Evolutionary conservation across 139 green algal species (phyloP).

Genomic region (Closterium sp.): DNA sequence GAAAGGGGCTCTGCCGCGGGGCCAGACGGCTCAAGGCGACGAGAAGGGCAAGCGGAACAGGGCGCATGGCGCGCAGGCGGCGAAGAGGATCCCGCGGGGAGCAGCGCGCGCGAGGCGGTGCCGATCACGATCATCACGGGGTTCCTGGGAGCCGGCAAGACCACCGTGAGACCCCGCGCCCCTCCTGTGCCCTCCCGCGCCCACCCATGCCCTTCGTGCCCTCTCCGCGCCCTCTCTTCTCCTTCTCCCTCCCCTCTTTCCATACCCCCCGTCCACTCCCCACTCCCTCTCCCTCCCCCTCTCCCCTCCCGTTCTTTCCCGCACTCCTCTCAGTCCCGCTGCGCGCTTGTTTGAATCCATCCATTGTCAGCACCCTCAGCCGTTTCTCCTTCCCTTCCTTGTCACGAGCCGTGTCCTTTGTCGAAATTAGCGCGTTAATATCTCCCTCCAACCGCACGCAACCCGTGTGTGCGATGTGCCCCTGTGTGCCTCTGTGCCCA

Average conservation of each 20-base stretch:
- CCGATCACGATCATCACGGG: constrained; percentile 63
- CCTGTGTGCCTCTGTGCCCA: neutral
- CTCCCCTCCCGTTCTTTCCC: too few relatives aligned
- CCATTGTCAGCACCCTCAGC: too few relatives aligned
- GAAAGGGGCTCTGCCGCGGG: neutral
- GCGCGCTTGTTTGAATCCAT: too few relatives aligned
- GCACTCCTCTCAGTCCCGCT: too few relatives aligned
- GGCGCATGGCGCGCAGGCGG: neutral
- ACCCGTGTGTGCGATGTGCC: neutral
- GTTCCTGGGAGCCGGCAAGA: constrained; percentile 72
- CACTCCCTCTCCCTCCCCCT: too few relatives aligned
- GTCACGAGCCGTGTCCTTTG: too few relatives aligned
- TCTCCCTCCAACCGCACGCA: neutral
- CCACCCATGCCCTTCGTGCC: too few relatives aligned
- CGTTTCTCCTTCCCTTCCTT: too few relatives aligned
- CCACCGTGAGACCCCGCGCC: constrained; percentile 47
- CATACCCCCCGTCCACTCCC: too few relatives aligned
- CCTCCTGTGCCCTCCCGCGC: neutral
- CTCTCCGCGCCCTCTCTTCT: neutral
- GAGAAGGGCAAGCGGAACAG: neutral
- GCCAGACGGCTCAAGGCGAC: neutral
- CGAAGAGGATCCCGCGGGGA: neutral
- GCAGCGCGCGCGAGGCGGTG: neutral
- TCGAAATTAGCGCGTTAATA: too few relatives aligned
- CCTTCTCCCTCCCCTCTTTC: neutral